These are phyloP conservation scores for Neocatenulostroma microsporum DNA, from an alignment of 2,329 filamentous ascomycete genomes.

Conservation along the genomic window DNA sequence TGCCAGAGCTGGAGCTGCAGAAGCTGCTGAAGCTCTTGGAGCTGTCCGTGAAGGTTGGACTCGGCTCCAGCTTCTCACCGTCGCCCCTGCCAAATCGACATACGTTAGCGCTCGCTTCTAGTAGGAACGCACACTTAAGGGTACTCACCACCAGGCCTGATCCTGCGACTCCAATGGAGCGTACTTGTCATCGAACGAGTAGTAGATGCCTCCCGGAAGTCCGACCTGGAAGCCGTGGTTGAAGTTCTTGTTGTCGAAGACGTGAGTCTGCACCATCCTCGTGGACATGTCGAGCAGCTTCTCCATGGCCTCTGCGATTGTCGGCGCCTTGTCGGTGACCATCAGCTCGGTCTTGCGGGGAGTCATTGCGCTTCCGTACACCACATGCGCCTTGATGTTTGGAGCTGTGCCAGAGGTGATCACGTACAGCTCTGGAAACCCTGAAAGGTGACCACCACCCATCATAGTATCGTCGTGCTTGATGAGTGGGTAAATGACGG, in stretches of 20 bases:
- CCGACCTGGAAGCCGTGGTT: neutral
- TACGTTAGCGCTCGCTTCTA: no score
- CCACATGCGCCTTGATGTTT: neutral
- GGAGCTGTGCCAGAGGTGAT: neutral
- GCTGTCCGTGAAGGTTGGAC: no score
- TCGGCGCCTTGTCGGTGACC: neutral
- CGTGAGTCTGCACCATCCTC: neutral
- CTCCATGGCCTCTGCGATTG: neutral
- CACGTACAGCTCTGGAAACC: conserved; percentile 1
- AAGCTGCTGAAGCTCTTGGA: conserved; percentile 1
- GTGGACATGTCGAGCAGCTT: conserved; percentile 1
- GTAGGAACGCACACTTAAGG: no score
- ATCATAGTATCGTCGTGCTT: neutral
- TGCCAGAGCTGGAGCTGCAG: conserved; percentile 1
- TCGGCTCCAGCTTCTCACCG: no score
- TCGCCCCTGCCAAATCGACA: no score
- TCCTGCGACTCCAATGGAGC: no score
- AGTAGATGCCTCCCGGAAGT: neutral
- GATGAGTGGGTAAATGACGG: conserved; percentile 1
- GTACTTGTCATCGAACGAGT: neutral
- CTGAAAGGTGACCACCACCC: no score
- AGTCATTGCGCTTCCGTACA: neutral
- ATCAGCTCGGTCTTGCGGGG: neutral
- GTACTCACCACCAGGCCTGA: no score
- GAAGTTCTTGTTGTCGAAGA: neutral